Base-by-base conservation (phyloP, 2,329 filamentous ascomycete species). In the Fusarium subtropicale region DNA sequence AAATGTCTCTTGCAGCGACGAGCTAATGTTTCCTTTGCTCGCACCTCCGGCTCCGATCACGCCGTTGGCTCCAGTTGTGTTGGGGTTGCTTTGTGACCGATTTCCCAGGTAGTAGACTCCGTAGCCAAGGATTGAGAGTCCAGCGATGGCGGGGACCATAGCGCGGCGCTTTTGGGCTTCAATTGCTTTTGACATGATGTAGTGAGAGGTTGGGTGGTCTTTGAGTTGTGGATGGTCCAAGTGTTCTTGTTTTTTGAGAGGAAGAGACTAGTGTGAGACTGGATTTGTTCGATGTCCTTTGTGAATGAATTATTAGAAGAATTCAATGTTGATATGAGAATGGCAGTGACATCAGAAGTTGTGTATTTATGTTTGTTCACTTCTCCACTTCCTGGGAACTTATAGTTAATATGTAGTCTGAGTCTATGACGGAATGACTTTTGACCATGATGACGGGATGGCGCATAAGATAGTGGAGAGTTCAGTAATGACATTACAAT, bases 361-460 rank as follows among this genome's bases (percentile, higher is more conserved):
- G 44, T 46, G n/a, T 31, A 46, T 31, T 46, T 51, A 22, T 39
- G 34, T 51, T 28, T 13, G 28, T 18, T 39, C 28, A 22, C 11
- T n/a, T 28, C 48, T 24, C 13, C 26, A 12, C 34, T 51, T 39
- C 18, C 18, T 1, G 13, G 16, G 10, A 30, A 20, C 6, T 18
- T 39, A n/a, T 51, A 38, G 34, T 51, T 41, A 8, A 51, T 38
- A n/a, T 36, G 28, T 51, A 41, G 24, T 30, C 18, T 20, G n/a
- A 51, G 48, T 51, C 48, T 51, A 51, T 51, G 48, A 51, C 48
- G 48, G 48, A 51, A 51, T 51, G 48, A 51, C 48, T 51, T 26
- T 30, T 26, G 18, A 20, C 12, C 13, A 41, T 51, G 48, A 51
- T 51, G 48, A 51, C 48, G 33, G 48, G 15, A 51, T 51, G 48